These are phyloP conservation scores for Zasmidium cellare DNA, from an alignment of 2,329 filamentous ascomycete genomes.

Conservation along the genomic window DNA sequence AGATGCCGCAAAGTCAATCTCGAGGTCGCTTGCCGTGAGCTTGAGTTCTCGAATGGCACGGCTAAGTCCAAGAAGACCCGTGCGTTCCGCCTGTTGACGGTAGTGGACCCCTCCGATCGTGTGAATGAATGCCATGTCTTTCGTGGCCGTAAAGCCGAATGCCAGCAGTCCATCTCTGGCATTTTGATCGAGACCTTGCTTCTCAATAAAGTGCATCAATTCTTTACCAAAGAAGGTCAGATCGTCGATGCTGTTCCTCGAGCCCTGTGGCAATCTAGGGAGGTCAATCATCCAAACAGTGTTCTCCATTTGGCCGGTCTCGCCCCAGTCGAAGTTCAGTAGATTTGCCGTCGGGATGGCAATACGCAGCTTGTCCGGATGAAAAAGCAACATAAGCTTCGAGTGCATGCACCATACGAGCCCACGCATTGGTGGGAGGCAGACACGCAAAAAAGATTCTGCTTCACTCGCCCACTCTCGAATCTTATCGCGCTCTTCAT, in stretches of 20 bases:
- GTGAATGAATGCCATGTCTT: conserved; percentile 76
- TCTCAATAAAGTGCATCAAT: conserved; percentile 68
- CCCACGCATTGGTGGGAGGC: conserved; percentile 79
- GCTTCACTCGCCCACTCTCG: conserved; percentile 29
- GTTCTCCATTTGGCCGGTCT: conserved; percentile 81
- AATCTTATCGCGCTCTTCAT: conserved; percentile 37
- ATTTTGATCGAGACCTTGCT: conserved; percentile 63
- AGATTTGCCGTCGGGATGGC: conserved; percentile 88
- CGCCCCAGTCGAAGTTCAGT: conserved; percentile 85
- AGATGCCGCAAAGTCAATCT: conserved; percentile 70
- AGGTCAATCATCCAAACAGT: conserved; percentile 91
- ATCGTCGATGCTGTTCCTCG: conserved; percentile 30
- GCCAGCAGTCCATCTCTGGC: conserved; percentile 68
- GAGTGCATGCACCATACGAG: conserved; percentile 81
- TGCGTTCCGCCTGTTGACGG: conserved; percentile 45
- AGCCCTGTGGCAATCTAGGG: conserved; percentile 54
- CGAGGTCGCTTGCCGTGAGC: conserved; percentile 42
- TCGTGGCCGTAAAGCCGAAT: conserved; percentile 80
- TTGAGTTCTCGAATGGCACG: conserved; percentile 65
- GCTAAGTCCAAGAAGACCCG: conserved; percentile 74
- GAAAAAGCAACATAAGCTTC: conserved; percentile 89
- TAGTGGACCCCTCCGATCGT: conserved; percentile 57
- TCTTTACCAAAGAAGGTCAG: conserved; percentile 66
- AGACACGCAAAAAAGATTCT: conserved; percentile 57
- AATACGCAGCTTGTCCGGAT: conserved; percentile 69